Base-by-base conservation (phyloP, 306 rosid genomes). In the Ochetophila trinervis region DNA sequence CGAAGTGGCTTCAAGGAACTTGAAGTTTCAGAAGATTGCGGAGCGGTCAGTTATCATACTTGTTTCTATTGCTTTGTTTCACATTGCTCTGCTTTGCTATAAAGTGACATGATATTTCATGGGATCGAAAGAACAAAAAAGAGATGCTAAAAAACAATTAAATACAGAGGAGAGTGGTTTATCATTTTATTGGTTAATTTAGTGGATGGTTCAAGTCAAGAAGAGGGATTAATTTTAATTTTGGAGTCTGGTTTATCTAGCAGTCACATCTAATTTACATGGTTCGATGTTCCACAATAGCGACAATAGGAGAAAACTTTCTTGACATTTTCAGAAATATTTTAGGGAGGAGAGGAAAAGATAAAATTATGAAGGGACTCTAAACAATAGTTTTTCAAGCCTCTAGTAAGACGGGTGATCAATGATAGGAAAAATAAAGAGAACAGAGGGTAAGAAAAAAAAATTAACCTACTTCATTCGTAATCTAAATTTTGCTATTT, bases 1-100 rank as follows among this genome's bases (percentile, higher is more conserved):
- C 91, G 91, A 65, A 90, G 85, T 86, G 90, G 95, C 68, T 84
- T 90, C 75, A 93, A 90, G 88, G 97, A 93, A 52, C 97, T 90
- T 70, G 87, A 86, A 78, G 99, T 93, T 79, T 93, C 99, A 52
- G 96, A 93, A 84, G 99, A 93, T 77, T 93, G 96, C 84, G 99
- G 99, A 78, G 99, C 84, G 97, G 99, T 93, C 68, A 67, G 96
- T 86, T 76, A 76, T 68, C 51, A 61, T 62, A 78, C 35, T n/a
- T 55, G 13, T 19, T 40, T 54, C 16, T 52, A 52, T 54, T 67
- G 49, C 64, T 47, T 54, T 59, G 37, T 30, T 54, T 57, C 11
- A 45, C 71, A 36, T 32, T 58, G 68, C 18, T 59, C 34, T 19
- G 57, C 35, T 42, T 62, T 57, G 57, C 50, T 17, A 52, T n/a